Evolutionary conservation across 805 yeast genomes (phyloP), one percentile per base, ranked within the genome.

Genomic region (Saccharomycopsis sp.): DNA sequence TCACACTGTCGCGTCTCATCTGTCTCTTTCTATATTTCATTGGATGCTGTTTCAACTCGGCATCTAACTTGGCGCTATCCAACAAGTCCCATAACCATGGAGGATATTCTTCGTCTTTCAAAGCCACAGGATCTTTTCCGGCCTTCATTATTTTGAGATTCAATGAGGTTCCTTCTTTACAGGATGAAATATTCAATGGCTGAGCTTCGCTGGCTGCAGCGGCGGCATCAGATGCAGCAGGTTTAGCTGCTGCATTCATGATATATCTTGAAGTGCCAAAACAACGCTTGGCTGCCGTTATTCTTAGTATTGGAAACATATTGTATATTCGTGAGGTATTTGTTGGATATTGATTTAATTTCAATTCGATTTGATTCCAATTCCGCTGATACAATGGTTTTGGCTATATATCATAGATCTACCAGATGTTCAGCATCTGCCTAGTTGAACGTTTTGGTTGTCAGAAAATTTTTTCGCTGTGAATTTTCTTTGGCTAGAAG

Each of bases 41-140:
- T 47, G 89, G 89, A 58, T 82, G 82, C 23, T 75, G 76, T 55
- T 80, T 84, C 44, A 86, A 75, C 64, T 79, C 75, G 25, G 75
- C 79, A 58, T 78, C 75, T 67, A 82, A 84, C n/a, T 80, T 80
- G 44, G 80, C 80, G 55, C 80, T 75, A 70, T 92, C 96, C 35
- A 91, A 78, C 53, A 89, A 76, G 3, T 79, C 82, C 98, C 98
- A 94, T 56, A 93, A 78, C 99, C 99, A 93, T 52, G 80, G 88
- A 3, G 99, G 99, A 69, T 93, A 93, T 66, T 92, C 96, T 44
- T 76, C 76, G 69, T 94, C 98, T 62, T 86, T 89, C 57, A 87
- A 72, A 1, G 98, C 98, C 3, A 89, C 84, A 7, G 96, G 90
- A 65, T 91, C 97, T 60, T 85, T 83, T n/a, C 93, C 96, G 42